These are phyloP conservation scores for Agapanthus africanus DNA, from an alignment of 106 monocot species.

Conservation along the genomic window DNA sequence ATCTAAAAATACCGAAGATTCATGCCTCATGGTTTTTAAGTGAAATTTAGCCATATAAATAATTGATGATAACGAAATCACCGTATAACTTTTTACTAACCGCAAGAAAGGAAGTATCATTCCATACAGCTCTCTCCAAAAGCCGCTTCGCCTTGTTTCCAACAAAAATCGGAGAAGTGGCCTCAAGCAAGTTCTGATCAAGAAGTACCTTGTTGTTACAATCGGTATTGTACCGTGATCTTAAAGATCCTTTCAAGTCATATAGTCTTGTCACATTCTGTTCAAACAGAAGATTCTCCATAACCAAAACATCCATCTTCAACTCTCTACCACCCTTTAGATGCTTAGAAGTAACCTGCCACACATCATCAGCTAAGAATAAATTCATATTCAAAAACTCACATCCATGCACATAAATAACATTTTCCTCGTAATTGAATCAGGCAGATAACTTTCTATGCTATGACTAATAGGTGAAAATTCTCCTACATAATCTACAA, in stretches of 20 bases:
- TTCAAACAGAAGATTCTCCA: conserved; percentile 91
- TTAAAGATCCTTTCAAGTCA: conserved; percentile 85
- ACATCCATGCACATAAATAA: no score
- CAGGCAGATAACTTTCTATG: neutral
- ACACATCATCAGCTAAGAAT: conserved; percentile 3
- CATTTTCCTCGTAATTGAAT: neutral
- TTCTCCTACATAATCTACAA: neutral
- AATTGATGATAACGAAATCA: no score
- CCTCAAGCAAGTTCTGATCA: conserved; percentile 84
- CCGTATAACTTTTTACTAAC: conserved; percentile 51
- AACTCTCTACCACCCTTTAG: conserved; percentile 71
- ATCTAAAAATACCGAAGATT: no score
- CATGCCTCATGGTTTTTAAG: no score
- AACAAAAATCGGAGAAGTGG: conserved; percentile 93
- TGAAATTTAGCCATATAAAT: no score
- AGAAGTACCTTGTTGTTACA: conserved; percentile 80
- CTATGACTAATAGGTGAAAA: neutral
- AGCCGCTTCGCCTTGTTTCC: conserved; percentile 88
- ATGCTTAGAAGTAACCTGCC: conserved; percentile 46
- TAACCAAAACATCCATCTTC: conserved; percentile 83
- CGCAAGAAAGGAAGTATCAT: conserved; percentile 86
- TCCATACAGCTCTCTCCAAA: conserved; percentile 96
- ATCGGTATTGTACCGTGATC: conserved; percentile 84
- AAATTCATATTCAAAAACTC: neutral
- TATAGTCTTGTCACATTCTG: conserved; percentile 58